Evolutionary conservation across 2,329 filamentous ascomycete species (phyloP), one percentile per base, ranked within the genome.

Genomic region (Neocatenulostroma microsporum): DNA sequence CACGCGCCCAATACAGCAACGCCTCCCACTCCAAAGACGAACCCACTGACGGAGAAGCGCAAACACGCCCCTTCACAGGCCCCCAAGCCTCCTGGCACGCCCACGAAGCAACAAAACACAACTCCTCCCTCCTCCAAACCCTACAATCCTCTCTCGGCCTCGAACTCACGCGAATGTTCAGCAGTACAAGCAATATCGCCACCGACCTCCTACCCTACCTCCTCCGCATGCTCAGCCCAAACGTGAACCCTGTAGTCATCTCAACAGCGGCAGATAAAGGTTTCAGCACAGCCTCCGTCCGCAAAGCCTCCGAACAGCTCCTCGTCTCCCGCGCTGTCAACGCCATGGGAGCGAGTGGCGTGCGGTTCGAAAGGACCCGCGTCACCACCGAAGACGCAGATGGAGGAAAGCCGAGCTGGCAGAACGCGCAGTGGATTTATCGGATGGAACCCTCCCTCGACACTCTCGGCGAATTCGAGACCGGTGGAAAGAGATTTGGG

Each of bases 361-460:
- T 96, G 12, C 72, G 74, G 2, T 82, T 96, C 57, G 83, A 94
- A 47, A 82, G 80, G 54, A 82, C 83, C 10, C 79, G 80, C 50
- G 75, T 96, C 28, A 36, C 40, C 11, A 37, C 36, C 19, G 87
- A 94, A 53, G 71, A 70, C 10, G 81, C 84, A 23, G 72, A 24
- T 4, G 41, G 36, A 13, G 28, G 32, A 6, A 35, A 30, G 14
- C 20, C 21, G 30, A 18, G 39, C 32, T 30, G 42, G 37, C 24
- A 42, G 45, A 36, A 24, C 34, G 24, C 26, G 23, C 60, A 54
- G 40, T 96, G 80, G 73, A 80, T 94, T 7, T 96, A 94, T 61
- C 78, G 91, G 36, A 88, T 98, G 84, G 89, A 96, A 55, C 91
- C 91, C 73, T 69, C 77, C 1, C 70, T 98, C n/a, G 91, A 98